Evolutionary conservation across 2,329 filamentous ascomycete genomes (phyloP).

Genomic region (Tolypocladium ovalisporum): DNA sequence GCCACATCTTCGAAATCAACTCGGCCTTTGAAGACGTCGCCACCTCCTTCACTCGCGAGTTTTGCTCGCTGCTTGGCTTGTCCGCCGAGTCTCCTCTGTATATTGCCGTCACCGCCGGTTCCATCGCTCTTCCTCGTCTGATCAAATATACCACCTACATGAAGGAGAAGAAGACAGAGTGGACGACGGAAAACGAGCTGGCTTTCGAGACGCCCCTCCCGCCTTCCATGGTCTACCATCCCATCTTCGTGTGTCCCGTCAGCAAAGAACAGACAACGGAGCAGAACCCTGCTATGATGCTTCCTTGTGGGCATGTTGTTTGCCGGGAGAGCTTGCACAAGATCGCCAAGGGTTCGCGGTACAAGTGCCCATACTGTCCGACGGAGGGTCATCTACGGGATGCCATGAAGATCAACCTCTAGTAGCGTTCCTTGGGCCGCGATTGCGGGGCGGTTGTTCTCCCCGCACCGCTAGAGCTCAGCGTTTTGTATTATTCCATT

Average conservation of each 20-base stretch:
- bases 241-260: conserved; percentile 95
- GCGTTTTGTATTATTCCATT: neutral
- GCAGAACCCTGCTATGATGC: conserved; percentile 89
- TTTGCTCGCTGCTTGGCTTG: conserved; percentile 82
- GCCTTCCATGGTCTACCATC: conserved; percentile 65
- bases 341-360: conserved; percentile 66
- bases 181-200: conserved; percentile 85
- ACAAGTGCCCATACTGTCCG: conserved; percentile 97
- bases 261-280: conserved; percentile 95
- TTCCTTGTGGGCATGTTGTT: conserved; percentile 91
- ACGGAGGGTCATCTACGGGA: conserved; percentile 69
- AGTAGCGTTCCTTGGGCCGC: neutral
- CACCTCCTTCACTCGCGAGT: conserved; percentile 83
- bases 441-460: neutral
- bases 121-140: conserved; percentile 80
- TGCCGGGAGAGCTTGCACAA: conserved; percentile 73
- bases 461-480: neutral
- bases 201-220: conserved; percentile 62
- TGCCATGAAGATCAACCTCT: conserved; percentile 62
- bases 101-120: conserved; percentile 82
- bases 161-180: conserved; percentile 82
- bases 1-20: conserved; percentile 62
- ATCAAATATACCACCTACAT: conserved; percentile 83
- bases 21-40: conserved; percentile 75
- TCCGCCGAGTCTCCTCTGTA: conserved; percentile 90